Conservation (phyloP, 805 yeast genomes). For the Teunomyces stri region DNA sequence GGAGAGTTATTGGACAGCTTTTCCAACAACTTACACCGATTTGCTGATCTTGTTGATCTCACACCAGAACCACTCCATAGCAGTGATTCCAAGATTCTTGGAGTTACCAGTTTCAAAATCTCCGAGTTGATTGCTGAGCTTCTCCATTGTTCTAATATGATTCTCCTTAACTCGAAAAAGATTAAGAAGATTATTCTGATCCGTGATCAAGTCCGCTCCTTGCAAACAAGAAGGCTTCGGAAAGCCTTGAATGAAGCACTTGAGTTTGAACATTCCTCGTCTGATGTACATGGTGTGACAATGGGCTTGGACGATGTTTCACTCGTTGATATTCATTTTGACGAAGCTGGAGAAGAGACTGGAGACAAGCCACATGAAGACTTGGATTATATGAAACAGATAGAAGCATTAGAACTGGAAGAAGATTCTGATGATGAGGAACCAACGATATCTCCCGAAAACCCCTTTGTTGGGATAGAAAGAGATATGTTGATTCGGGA, state of each 20-base stretch:
- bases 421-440: conserved; percentile 45
- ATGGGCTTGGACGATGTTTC: conserved; percentile 37
- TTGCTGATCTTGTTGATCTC: conserved; percentile 57
- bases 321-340: conserved; percentile 31
- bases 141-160: conserved; percentile 97
- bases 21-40: conserved; percentile 68
- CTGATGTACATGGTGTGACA: conserved; percentile 29
- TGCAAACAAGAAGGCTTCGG: conserved; percentile 43
- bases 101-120: conserved; percentile 86
- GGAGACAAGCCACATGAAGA: conserved; percentile 23
- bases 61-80: conserved; percentile 22
- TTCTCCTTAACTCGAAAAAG: conserved; percentile 71
- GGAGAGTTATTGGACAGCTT: conserved; percentile 82
- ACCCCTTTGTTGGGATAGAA: conserved; percentile 40
- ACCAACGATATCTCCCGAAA: conserved; percentile 41
- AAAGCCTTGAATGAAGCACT: conserved; percentile 34
- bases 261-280: conserved; percentile 4
- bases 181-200: conserved; percentile 67
- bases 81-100: conserved; percentile 51
- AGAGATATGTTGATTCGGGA: conserved; percentile 37
- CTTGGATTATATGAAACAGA: conserved; percentile 15
- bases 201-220: conserved; percentile 62
- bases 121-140: conserved; percentile 93
- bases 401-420: conserved; percentile 26
- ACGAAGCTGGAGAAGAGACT: not conserved